Base-by-base conservation (phyloP, 208 protist genomes). In the Endotrypanum monterogeii region DNA sequence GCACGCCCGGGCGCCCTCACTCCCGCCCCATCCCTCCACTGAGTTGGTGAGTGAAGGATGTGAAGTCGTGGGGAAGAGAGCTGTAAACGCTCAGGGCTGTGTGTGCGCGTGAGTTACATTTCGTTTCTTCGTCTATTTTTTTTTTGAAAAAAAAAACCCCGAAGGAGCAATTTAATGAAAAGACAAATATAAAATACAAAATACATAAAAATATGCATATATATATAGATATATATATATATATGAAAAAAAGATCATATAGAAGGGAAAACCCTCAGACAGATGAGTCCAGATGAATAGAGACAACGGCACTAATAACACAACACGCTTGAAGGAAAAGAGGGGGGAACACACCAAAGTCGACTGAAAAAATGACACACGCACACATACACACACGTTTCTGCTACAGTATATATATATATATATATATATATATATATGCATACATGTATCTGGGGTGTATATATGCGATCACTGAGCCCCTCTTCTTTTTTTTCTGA, bases 121-220 rank as follows among this genome's bases (percentile, higher is more conserved):
- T 48, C 44, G 44, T 11, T 48, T 48, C 12, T 5, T 57, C n/a
- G 5, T 57, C 7, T 57, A 9, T 14, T 3, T n/a, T 30, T 37
- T 32, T 35, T 41, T 30, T 63, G n/a, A 25, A 60, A 54, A 65
- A 50, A 61, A 79, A 12, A 58, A 51, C n/a, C n/a, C n/a, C n/a
- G n/a, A n/a, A n/a, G n/a, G n/a, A n/a, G n/a, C n/a, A n/a, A n/a
- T 41, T 30, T 63, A 18, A 25, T 51, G 37, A 65, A 50, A 61
- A 79, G 8, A 58, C 30, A 55, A 57, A 57, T 25, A 14, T 32
- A 4, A 57, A 57, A 57, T 5, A 61, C 68, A n/a, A 67, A 74
- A 55, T 63, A 25, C 23, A 20, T 20, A 28, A 57, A 28, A 25
- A 57, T 28, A 57, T 28, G 54, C 12, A 48, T 48, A 48, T 48